Evolutionary conservation across 352 stramenopile genomes (phyloP).

Genomic region (Phytopythium cucurbitacearum): DNA sequence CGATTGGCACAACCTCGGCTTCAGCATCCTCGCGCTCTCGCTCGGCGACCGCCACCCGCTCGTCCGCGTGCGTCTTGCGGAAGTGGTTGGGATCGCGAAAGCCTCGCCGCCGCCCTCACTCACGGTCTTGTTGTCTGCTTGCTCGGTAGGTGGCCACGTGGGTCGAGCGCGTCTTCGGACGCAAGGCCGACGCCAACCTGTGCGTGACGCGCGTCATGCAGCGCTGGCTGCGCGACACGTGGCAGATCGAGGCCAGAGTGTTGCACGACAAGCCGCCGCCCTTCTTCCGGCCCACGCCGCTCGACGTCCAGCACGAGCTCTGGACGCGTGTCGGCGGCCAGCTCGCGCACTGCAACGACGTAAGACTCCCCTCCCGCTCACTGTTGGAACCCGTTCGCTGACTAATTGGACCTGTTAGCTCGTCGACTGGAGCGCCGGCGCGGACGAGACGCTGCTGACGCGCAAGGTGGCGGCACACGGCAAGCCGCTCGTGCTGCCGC

Average conservation of each 20-base stretch:
- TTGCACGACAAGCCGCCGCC: slow-evolving; percentile 94
- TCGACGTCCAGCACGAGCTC: slow-evolving; percentile 89
- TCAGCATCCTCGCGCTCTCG: slow-evolving; percentile 93
- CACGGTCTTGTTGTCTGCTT: neutral
- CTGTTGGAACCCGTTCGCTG: neutral
- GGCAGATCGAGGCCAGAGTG: slow-evolving; percentile 83
- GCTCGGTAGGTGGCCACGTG: slow-evolving; percentile 60
- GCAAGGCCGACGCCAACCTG: slow-evolving; percentile 92
- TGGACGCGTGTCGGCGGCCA: slow-evolving; percentile 78
- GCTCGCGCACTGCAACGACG: slow-evolving; percentile 68
- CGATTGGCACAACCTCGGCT: slow-evolving; percentile 99
- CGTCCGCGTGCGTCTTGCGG: slow-evolving; percentile 48
- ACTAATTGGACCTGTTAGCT: slow-evolving; percentile 12
- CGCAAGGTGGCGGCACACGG: slow-evolving; percentile 19
- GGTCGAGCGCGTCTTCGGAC: slow-evolving; percentile 88
- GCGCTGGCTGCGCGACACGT: slow-evolving; percentile 89
- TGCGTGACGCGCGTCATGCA: slow-evolving; percentile 97
- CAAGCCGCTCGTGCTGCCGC: slow-evolving; percentile 19
- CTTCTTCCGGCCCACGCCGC: slow-evolving; percentile 88
- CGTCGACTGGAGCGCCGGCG: slow-evolving; percentile 26
- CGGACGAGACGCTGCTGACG: slow-evolving; percentile 68
- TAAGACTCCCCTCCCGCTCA: slow-evolving; percentile 15
- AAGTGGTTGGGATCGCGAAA: neutral
- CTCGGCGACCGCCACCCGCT: slow-evolving; percentile 51
- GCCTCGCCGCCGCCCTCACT: neutral